Percentiles rank a stretch among this genome's conserved stretches.
These are phyloP conservation scores for Papiliotrema laurentii DNA, from an alignment of 1,284 basidiomycete genomes.

Conservation along the genomic window DNA sequence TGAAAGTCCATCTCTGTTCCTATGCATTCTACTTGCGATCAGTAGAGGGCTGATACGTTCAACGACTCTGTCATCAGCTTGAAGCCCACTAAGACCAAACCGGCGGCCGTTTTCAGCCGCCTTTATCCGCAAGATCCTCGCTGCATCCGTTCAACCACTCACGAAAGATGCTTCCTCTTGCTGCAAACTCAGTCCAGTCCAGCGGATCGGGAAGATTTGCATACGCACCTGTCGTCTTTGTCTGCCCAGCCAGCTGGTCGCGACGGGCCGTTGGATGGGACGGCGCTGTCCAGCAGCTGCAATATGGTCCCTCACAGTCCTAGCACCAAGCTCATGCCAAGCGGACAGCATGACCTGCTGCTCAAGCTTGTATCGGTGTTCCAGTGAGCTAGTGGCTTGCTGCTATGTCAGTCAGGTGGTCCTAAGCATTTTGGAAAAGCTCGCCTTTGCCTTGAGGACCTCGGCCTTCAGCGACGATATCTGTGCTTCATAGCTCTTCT, in stretches of 20 bases:
- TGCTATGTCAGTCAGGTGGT: conserved; percentile 8
- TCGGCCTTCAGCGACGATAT: conserved; percentile 69
- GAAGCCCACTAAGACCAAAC: too few species aligned
- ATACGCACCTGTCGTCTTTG: conserved; percentile 8
- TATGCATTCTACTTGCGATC: too few species aligned
- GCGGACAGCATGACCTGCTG: conserved; percentile 73
- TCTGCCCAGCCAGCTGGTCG: conserved; percentile 9
- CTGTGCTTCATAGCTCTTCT: conserved; percentile 63
- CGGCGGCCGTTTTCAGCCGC: too few species aligned
- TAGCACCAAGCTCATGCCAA: conserved; percentile 66
- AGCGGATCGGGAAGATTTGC: background rate
- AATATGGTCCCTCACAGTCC: conserved; percentile 54
- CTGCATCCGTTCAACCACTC: background rate
- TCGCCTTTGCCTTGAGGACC: conserved; percentile 59
- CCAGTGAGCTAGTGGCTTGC: conserved; percentile 53
- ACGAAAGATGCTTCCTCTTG: conserved; percentile 14
- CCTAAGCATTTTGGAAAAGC: conserved; percentile 5
- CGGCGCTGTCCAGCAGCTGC: conserved; percentile 8
- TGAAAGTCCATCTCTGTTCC: too few species aligned
- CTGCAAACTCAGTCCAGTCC: conserved; percentile 1
- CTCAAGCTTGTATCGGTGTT: conserved; percentile 64
- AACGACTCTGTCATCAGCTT: too few species aligned
- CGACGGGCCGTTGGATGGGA: background rate
- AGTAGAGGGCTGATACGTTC: too few species aligned
- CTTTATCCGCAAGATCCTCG: too few species aligned